A percentile compares a stretch with the other conserved stretches of the same genome.
These are phyloP conservation scores for Thraustochytrium sp. DNA, from an alignment of 352 stramenopile species.

Conservation along the genomic window DNA sequence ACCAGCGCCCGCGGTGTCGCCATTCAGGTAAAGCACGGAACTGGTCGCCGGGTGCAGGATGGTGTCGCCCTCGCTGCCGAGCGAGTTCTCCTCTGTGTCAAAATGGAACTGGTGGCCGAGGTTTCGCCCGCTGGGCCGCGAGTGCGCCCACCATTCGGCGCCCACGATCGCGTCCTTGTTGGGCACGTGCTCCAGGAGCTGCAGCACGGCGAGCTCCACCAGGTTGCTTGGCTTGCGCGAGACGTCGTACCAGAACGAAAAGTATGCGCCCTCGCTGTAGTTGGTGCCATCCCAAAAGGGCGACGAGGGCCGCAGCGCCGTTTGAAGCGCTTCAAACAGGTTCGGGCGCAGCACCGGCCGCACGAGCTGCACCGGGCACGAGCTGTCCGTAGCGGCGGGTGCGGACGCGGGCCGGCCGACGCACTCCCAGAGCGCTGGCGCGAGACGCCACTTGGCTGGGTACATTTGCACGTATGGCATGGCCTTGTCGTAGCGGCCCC, in stretches of 20 bases:
- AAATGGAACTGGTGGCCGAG: conserved; percentile 67
- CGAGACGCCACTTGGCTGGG: background rate
- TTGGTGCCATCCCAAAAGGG: conserved; percentile 61
- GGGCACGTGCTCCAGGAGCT: conserved; percentile 53
- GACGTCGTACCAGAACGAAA: conserved; percentile 62
- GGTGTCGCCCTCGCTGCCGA: conserved; percentile 51
- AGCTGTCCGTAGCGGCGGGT: background rate
- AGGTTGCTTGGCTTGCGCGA: conserved; percentile 51
- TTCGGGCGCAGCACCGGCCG: background rate
- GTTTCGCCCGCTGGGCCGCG: conserved; percentile 58
- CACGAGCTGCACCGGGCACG: background rate
- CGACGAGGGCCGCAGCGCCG: conserved; percentile 55
- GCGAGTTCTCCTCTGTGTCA: conserved; percentile 61
- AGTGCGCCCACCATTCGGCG: conserved; percentile 58
- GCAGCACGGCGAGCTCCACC: conserved; percentile 59
- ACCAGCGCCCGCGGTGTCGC: conserved; percentile 39
- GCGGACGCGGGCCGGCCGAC: background rate
- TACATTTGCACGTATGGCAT: background rate
- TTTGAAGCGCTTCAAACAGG: conserved; percentile 46
- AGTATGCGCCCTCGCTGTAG: conserved; percentile 63
- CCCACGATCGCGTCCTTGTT: conserved; percentile 53
- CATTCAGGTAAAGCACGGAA: conserved; percentile 61
- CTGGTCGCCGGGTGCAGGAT: conserved; percentile 62
- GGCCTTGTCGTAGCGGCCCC: conserved; percentile 3
- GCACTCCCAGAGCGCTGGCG: background rate